Conservation (phyloP, 305 asterid species). For the Fraxinus floribunda region DNA sequence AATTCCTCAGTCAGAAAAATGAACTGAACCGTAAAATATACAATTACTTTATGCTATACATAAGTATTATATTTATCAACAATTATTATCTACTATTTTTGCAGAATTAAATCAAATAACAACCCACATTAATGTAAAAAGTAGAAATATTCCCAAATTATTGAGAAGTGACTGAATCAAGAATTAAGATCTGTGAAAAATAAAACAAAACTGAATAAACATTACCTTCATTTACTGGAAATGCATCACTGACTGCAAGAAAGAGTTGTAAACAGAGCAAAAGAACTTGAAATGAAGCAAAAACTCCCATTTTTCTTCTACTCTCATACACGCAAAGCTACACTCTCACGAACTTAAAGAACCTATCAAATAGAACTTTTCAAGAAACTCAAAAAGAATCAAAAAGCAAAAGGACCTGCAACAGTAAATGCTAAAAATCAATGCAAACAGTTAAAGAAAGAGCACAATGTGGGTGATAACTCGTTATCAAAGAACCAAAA, state of each 20-base stretch:
- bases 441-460: slow-evolving; percentile 29
- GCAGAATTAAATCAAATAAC: background rate
- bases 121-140: slow-evolving; percentile 24
- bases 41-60: background rate
- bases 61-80: slow-evolving; percentile 7
- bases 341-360: slow-evolving; percentile 28
- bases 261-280: slow-evolving; percentile 41
- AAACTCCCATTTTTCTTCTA: slow-evolving; percentile 41
- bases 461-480: slow-evolving; percentile 23
- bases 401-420: background rate
- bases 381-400: background rate
- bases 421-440: slow-evolving; percentile 21
- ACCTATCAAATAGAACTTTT: slow-evolving; percentile 27
- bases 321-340: slow-evolving; percentile 15
- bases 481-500: slow-evolving; percentile 1
- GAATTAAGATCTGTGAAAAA: slow-evolving; percentile 44
- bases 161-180: slow-evolving; percentile 9
- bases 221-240: slow-evolving; percentile 63
- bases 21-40: background rate
- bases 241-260: slow-evolving; percentile 43
- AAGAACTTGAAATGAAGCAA: slow-evolving; percentile 35
- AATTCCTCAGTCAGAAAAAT: slow-evolving; percentile 17
- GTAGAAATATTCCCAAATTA: background rate
- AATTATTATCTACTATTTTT: slow-evolving; percentile 15
- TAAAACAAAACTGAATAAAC: slow-evolving; percentile 16